Conservation (phyloP, 2,329 filamentous ascomycete genomes). For the Aspergillus neoniger region DNA sequence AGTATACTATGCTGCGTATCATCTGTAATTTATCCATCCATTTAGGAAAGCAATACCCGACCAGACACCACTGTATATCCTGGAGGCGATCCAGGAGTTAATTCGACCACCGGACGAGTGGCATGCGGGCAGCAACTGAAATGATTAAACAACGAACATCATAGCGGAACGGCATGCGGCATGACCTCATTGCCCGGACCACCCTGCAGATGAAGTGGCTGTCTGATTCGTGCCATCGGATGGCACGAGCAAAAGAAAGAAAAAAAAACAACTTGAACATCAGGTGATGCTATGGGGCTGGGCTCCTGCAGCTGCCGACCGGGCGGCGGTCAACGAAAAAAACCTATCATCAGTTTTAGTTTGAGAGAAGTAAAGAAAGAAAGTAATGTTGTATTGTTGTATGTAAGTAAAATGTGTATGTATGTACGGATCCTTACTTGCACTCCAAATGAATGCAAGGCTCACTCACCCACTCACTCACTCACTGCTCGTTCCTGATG, state of each 20-base stretch:
- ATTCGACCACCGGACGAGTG: too few species aligned
- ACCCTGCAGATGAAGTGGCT: background rate
- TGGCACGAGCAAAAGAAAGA: background rate
- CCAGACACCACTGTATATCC: too few species aligned
- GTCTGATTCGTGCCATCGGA: background rate
- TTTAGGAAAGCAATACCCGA: too few species aligned
- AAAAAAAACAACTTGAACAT: background rate
- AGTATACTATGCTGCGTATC: too few species aligned
- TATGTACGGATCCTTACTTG: background rate
- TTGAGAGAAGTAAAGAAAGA: too few species aligned
- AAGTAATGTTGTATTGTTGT: background rate
- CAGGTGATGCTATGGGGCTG: background rate
- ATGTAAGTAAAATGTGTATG: background rate
- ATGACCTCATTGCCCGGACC: slow-evolving; percentile 1
- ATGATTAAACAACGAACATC: too few species aligned
- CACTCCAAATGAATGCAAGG: too few species aligned
- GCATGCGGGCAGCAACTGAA: too few species aligned
- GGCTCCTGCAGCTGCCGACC: background rate
- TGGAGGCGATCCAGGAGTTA: too few species aligned
- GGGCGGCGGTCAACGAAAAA: background rate
- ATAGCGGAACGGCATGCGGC: background rate
- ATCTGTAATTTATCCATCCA: too few species aligned
- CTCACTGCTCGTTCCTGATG: too few species aligned
- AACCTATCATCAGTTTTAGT: background rate
- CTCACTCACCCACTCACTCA: too few species aligned